Percentiles rank a stretch among this genome's conserved stretches.
These are phyloP conservation scores for Lasiodiplodia theobromae DNA, from an alignment of 2,329 filamentous ascomycete genomes.

Conservation along the genomic window DNA sequence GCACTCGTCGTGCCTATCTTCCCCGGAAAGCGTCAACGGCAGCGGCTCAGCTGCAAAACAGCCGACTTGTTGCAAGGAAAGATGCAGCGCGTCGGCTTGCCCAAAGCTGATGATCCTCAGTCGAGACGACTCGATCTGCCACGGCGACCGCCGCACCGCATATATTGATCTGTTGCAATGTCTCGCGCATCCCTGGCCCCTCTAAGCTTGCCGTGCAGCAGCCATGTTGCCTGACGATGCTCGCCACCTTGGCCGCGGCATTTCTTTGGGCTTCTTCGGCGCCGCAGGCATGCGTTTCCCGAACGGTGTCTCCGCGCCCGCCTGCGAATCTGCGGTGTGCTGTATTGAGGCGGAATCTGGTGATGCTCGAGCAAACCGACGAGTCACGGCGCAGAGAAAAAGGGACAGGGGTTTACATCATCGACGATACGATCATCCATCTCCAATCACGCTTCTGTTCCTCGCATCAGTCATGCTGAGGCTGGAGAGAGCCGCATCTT, in stretches of 20 bases:
- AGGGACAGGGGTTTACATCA: slow-evolving; percentile 21
- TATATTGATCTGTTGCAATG: slow-evolving; percentile 26
- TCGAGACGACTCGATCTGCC: slow-evolving; percentile 19
- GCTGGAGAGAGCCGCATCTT: not conserved
- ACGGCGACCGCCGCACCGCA: slow-evolving; percentile 22
- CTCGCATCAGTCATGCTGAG: slow-evolving; percentile 13
- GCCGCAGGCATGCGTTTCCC: slow-evolving; percentile 17
- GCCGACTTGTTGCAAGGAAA: slow-evolving; percentile 3
- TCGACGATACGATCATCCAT: not conserved
- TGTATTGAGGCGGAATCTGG: slow-evolving; percentile 1
- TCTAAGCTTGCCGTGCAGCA: not conserved
- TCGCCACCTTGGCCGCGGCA: slow-evolving; percentile 8
- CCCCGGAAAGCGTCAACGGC: not conserved
- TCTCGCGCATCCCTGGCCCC: not conserved
- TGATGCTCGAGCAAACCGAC: slow-evolving; percentile 10
- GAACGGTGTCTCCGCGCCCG: not conserved
- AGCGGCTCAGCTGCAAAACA: not conserved
- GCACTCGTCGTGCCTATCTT: not conserved
- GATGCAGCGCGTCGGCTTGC: slow-evolving; percentile 14
- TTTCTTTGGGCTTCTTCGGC: not conserved
- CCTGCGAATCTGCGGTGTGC: slow-evolving; percentile 25
- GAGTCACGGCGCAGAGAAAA: slow-evolving; percentile 2
- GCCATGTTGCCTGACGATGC: slow-evolving; percentile 9
- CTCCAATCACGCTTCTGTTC: not conserved
- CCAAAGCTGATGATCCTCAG: slow-evolving; percentile 7